Evolutionary conservation across 495 filamentous ascomycete genomes (phyloP).

Genomic region (Bombardia bombarda): DNA sequence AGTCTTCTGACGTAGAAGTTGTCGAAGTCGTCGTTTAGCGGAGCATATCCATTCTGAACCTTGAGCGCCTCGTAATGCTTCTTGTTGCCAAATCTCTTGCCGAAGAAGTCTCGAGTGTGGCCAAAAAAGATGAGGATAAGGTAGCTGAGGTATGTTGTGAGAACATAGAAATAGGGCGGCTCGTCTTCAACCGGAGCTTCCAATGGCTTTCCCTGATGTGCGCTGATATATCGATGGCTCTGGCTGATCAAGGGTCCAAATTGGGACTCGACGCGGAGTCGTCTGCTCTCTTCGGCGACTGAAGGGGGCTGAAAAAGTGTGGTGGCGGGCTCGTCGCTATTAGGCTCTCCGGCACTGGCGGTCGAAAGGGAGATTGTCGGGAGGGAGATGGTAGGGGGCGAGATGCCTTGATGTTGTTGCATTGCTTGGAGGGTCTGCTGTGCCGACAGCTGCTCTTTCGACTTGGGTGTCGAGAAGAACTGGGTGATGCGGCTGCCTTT

Average conservation of each 20-base stretch:
- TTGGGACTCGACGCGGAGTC: conserved; percentile 77
- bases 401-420: conserved; percentile 47
- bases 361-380: conserved; percentile 91
- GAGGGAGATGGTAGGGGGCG: conserved; percentile 64
- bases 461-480: conserved; percentile 62
- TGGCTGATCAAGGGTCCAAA: conserved; percentile 79
- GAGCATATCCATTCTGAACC: conserved; percentile 79
- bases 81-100: conserved; percentile 79
- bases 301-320: conserved; percentile 89
- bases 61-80: conserved; percentile 78
- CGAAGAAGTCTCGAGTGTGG: conserved; percentile 94
- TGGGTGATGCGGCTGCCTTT: conserved; percentile 50
- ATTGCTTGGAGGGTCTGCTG: conserved; percentile 56
- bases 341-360: conserved; percentile 66
- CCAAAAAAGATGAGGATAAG: conserved; percentile 92
- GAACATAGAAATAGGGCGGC: conserved; percentile 90
- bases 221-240: conserved; percentile 77
- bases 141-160: conserved; percentile 97
- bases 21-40: conserved; percentile 97
- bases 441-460: conserved; percentile 47
- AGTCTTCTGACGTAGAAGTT: conserved; percentile 93
- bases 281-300: conserved; percentile 68
- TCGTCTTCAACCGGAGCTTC: conserved; percentile 85
- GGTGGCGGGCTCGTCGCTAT: conserved; percentile 61
- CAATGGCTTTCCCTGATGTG: conserved; percentile 66